Evolutionary conservation across 1,284 basidiomycete genomes (phyloP), one percentile per base, ranked within the genome.

Genomic region (Irpex rosettiformis): DNA sequence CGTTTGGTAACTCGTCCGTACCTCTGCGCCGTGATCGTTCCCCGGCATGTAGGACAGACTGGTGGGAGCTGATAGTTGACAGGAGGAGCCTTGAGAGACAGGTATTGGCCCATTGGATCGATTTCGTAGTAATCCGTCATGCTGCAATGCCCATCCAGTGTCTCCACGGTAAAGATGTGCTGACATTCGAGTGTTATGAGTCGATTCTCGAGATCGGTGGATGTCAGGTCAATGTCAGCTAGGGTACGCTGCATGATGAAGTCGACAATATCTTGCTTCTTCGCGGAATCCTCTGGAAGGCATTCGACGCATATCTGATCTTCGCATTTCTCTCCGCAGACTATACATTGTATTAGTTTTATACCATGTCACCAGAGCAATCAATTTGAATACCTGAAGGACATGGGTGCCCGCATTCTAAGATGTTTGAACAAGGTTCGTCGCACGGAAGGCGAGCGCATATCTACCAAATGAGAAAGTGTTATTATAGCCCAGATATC

Each of bases 111-210:
- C 21, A 74, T 62, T 0, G 27, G 43, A 16, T 67, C 62, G 2
- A 61, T 40, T 67, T 66, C 63, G 66, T 90, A 91, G 64, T 79
- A 87, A 1, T 79, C 75, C 0, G 60, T 57, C 71, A 91, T 78
- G 3, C 71, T 63, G 57, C 82, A 83, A 51, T 79, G 73, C 0
- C 84, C 84, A 60, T 91, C 88, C 27, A 90, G 73, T 0, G 85
- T 86, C 67, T 87, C 85, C 5, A 88, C 80, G 0, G 88, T 89
- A 67, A 90, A 90, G 0, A 79, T 70, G 66, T 91, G 88, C 0
- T 79, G 66, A 64, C 89, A 91, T 13, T 72, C 75, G 27, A 88
- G 74, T 0, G 83, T 86, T 62, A 91, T 85, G 27, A 87, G 67
- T 6, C 81, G 71, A 47, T 84, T 79, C 58, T 81, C 77, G 43